Percentiles rank a stretch among this genome's conserved stretches.
phyloP scores from a whole-genome alignment of 768 basidiomycete species.

The Pulveroboletus ravenelii region DNA sequence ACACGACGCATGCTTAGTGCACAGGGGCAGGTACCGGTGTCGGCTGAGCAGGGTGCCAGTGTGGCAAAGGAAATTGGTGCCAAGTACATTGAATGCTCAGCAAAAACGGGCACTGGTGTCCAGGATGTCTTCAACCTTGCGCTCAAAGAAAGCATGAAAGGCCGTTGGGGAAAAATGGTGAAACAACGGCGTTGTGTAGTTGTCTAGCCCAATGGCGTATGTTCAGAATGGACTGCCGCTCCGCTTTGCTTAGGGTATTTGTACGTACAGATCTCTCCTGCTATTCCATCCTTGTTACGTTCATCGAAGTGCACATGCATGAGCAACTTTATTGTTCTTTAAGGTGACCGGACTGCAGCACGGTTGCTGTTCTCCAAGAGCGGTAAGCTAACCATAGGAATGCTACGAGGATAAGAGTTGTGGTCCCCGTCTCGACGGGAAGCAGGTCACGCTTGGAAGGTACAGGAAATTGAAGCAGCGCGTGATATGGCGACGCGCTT shows the following conservation, averaged over 20 bases:
- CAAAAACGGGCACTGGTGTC: constrained; percentile 87
- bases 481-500: constrained; percentile 3
- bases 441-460: constrained; percentile 30
- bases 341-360: constrained; percentile 16
- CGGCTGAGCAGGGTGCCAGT: constrained; percentile 73
- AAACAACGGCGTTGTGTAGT: constrained; percentile 72
- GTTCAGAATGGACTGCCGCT: constrained; percentile 9
- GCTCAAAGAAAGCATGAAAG: constrained; percentile 82
- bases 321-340: constrained; percentile 22
- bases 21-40: constrained; percentile 80
- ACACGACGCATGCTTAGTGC: constrained; percentile 86
- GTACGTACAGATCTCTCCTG: constrained; percentile 29
- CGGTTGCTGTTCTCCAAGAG: constrained; percentile 22
- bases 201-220: constrained; percentile 19
- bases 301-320: constrained; percentile 7
- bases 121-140: constrained; percentile 90
- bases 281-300: constrained; percentile 17
- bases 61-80: constrained; percentile 94
- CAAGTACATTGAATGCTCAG: constrained; percentile 89
- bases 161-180: constrained; percentile 69
- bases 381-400: constrained; percentile 33
- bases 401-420: constrained; percentile 25
- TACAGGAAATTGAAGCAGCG: constrained; percentile 28
- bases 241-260: constrained; percentile 21
- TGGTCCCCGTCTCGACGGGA: constrained; percentile 36